Conservation (phyloP, 2,329 filamentous ascomycete species). For the Penicillium nordicum region DNA sequence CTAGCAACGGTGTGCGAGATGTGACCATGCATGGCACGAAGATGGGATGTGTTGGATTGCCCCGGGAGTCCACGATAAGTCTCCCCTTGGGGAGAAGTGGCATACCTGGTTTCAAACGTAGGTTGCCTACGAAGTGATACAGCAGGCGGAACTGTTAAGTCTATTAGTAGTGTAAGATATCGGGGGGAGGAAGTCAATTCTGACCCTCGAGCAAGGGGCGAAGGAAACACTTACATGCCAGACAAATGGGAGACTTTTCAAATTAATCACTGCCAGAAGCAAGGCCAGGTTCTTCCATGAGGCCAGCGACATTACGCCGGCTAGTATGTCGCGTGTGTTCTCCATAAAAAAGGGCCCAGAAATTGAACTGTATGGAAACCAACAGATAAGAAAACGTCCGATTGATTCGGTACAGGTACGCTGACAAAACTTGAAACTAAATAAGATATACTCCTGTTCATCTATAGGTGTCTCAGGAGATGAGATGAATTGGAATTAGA, state of each 20-base stretch:
- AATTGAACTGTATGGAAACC: not conserved
- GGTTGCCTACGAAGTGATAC: constrained; percentile 56
- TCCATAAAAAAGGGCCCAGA: constrained; percentile 6
- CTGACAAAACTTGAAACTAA: not conserved
- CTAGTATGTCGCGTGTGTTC: constrained; percentile 23
- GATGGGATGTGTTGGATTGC: constrained; percentile 55
- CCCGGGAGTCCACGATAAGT: constrained; percentile 32
- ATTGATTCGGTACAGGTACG: not conserved
- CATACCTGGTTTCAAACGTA: constrained; percentile 49
- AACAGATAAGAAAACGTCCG: not conserved
- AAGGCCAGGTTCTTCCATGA: constrained; percentile 38
- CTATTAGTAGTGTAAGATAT: constrained; percentile 12
- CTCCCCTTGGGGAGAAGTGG: constrained; percentile 43
- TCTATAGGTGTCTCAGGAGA: not conserved
- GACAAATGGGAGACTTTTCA: constrained; percentile 38
- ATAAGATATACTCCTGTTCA: not conserved
- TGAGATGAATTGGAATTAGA: not conserved
- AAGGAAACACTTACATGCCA: constrained; percentile 39
- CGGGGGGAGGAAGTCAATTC: not conserved
- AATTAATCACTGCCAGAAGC: constrained; percentile 36
- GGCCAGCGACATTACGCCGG: constrained; percentile 20
- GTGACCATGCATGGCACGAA: constrained; percentile 69
- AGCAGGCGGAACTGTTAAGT: constrained; percentile 54
- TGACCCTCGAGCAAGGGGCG: not conserved
- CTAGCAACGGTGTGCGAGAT: constrained; percentile 65